Percentiles rank a stretch among this genome's conserved stretches.
phyloP scores from a whole-genome alignment of 2,329 filamentous ascomycete genomes.

The Alternaria hordeiaustralica region DNA sequence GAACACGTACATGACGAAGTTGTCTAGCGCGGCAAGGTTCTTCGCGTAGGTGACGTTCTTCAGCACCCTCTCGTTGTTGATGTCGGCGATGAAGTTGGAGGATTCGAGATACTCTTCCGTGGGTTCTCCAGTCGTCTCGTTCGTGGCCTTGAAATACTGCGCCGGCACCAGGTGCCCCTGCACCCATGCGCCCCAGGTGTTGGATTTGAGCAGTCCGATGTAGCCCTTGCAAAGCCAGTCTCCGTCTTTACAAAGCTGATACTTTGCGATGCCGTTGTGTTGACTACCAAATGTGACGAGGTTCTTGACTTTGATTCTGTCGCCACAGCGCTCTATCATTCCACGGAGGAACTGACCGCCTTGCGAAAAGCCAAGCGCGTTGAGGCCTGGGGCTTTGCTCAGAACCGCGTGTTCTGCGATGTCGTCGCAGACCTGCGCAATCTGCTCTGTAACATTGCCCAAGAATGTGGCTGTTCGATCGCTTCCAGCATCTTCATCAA shows the following conservation, averaged over 20 bases:
- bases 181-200: conserved; percentile 80
- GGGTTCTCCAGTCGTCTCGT: conserved; percentile 61
- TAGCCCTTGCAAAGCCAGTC: conserved; percentile 85
- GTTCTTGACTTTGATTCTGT: conserved; percentile 70
- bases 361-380: conserved; percentile 93
- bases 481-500: conserved; percentile 68
- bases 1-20: conserved; percentile 90
- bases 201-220: conserved; percentile 76
- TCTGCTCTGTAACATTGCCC: conserved; percentile 83
- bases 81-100: conserved; percentile 90
- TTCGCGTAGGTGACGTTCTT: conserved; percentile 79
- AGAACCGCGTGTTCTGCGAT: conserved; percentile 79
- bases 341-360: conserved; percentile 95
- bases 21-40: conserved; percentile 72
- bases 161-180: conserved; percentile 86
- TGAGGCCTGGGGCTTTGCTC: conserved; percentile 79
- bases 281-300: conserved; percentile 89
- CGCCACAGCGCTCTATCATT: conserved; percentile 86
- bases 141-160: conserved; percentile 85
- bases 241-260: conserved; percentile 71
- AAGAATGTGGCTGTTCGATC: conserved; percentile 89
- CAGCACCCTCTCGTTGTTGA: conserved; percentile 84
- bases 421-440: conserved; percentile 77
- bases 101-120: conserved; percentile 73
- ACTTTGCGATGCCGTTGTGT: conserved; percentile 89